A percentile compares a stretch with the other conserved stretches of the same genome.
phyloP scores from a whole-genome alignment of 768 basidiomycete genomes.

The Leucosporidium scottii region DNA sequence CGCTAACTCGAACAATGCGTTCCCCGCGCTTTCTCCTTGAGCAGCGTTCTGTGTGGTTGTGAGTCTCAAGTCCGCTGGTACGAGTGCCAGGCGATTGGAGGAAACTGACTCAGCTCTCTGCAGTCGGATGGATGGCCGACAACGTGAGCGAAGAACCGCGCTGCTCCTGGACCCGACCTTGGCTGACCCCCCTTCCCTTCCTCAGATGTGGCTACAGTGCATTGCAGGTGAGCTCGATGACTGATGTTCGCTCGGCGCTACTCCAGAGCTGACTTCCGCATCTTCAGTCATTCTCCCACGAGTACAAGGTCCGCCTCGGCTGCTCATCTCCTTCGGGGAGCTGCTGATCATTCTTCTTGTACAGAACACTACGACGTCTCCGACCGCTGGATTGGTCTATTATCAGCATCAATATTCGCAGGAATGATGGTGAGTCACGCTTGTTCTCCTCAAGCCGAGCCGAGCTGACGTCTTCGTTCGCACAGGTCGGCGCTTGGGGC shows the following conservation, averaged over 20 bases:
- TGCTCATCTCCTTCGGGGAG: neutral
- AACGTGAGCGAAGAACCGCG: slow-evolving; percentile 53
- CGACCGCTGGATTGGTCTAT: slow-evolving; percentile 65
- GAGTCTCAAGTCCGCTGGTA: slow-evolving; percentile 40
- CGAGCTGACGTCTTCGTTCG: neutral
- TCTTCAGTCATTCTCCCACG: slow-evolving; percentile 90
- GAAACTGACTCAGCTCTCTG: neutral
- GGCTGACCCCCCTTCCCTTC: neutral
- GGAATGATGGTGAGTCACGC: slow-evolving; percentile 97
- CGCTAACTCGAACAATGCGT: slow-evolving; percentile 54
- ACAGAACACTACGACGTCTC: slow-evolving; percentile 66
- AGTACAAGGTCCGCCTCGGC: slow-evolving; percentile 52
- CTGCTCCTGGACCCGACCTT: neutral
- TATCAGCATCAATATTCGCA: slow-evolving; percentile 82
- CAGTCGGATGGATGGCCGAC: slow-evolving; percentile 82
- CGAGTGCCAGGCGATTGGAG: neutral
- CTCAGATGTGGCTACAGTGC: slow-evolving; percentile 80
- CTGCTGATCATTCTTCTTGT: neutral
- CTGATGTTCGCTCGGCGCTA: too few species aligned
- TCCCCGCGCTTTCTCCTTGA: slow-evolving; percentile 44
- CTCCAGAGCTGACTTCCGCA: neutral
- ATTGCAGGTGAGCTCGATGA: slow-evolving; percentile 1
- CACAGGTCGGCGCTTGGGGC: slow-evolving; percentile 28
- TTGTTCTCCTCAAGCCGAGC: slow-evolving; percentile 45
- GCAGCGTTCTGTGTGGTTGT: slow-evolving; percentile 72